phyloP scores from a whole-genome alignment of 495 filamentous ascomycete species.

The Rostrohypoxylon terebratum region DNA sequence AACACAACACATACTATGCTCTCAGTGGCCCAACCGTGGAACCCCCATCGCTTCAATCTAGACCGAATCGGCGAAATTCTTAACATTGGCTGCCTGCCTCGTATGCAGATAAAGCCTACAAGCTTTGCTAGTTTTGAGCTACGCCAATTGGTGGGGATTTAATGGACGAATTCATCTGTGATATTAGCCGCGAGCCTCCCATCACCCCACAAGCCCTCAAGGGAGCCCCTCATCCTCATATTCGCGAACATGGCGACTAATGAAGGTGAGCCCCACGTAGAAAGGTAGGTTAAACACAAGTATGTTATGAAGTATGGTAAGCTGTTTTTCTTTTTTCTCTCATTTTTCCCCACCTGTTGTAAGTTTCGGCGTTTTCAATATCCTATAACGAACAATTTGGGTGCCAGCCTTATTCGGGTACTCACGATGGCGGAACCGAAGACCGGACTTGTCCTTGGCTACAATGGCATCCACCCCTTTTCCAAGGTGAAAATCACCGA shows the following conservation, averaged over 20 bases:
- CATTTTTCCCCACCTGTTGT: constrained; percentile 1
- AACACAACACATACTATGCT: not conserved
- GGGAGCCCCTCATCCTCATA: constrained; percentile 42
- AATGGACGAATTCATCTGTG: constrained; percentile 40
- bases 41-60: constrained; percentile 37
- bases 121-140: constrained; percentile 20
- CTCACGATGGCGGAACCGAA: constrained; percentile 44
- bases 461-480: constrained; percentile 63
- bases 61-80: constrained; percentile 42
- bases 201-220: constrained; percentile 46
- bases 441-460: constrained; percentile 63
- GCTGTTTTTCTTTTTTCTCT: constrained; percentile 16
- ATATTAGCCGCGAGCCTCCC: constrained; percentile 51
- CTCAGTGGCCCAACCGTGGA: not conserved
- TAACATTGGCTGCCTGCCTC: constrained; percentile 7
- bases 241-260: constrained; percentile 25
- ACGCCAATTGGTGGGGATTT: constrained; percentile 44
- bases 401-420: constrained; percentile 23
- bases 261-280: constrained; percentile 37
- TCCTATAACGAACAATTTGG: constrained; percentile 3
- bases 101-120: constrained; percentile 17
- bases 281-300: constrained; percentile 26
- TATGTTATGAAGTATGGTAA: constrained; percentile 14
- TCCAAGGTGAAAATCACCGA: constrained; percentile 58
- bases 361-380: not conserved